Conservation (phyloP, 768 basidiomycete genomes). For the Rubroboletus pulcherrimus region DNA sequence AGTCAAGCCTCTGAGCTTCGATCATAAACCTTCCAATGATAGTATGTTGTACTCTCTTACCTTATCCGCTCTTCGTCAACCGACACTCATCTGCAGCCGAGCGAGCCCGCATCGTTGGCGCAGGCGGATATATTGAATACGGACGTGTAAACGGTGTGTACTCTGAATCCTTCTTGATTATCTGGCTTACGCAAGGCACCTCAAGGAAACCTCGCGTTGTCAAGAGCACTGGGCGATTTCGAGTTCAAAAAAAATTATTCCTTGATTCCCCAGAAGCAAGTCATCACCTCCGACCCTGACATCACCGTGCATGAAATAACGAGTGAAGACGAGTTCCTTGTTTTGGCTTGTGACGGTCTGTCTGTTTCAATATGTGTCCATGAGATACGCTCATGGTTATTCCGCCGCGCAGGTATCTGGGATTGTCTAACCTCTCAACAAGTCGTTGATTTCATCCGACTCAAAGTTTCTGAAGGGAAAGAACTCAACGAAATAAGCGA, state of each 20-base stretch:
- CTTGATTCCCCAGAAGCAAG: conserved; percentile 81
- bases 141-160: conserved; percentile 92
- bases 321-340: conserved; percentile 91
- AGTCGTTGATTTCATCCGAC: conserved; percentile 83
- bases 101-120: conserved; percentile 77
- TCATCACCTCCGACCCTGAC: conserved; percentile 94
- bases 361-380: background rate
- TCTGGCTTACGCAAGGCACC: background rate
- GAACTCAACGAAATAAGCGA: conserved; percentile 82
- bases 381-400: conserved; percentile 2
- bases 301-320: conserved; percentile 77
- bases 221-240: conserved; percentile 94
- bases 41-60: conserved; percentile 42
- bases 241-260: conserved; percentile 95
- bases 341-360: conserved; percentile 96
- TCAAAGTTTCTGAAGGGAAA: conserved; percentile 74
- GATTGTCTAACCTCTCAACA: conserved; percentile 94
- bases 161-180: background rate
- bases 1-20: conserved; percentile 85
- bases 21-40: conserved; percentile 92
- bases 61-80: background rate
- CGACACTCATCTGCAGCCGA: conserved; percentile 51
- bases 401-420: conserved; percentile 79
- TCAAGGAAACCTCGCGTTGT: conserved; percentile 90
- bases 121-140: conserved; percentile 95